Base-by-base conservation (phyloP, 2,329 filamentous ascomycete species). In the Rhynchosporium graminicola region DNA sequence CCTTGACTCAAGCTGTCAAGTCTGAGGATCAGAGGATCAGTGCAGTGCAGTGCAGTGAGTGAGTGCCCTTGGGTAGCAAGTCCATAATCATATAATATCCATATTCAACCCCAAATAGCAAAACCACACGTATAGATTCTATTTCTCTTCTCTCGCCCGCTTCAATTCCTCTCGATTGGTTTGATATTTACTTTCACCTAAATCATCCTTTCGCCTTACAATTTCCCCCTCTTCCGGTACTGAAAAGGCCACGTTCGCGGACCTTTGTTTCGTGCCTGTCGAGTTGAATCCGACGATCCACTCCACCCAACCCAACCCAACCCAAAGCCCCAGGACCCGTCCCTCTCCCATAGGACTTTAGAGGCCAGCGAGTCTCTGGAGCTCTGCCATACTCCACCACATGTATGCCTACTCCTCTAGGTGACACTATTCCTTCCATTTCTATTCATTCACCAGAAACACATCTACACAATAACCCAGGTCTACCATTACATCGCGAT, bases 371-470 rank as follows among this genome's bases (percentile, higher is more conserved):
- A 71, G 68, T 66, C 71, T 73, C 69, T 71, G 60, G 63, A 67
- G 66, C 58, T 63, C 61, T 60, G 55, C 38, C 40, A 52, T 38
- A 63, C 60, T 6, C 33, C 62, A 72, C 62, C 70, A 74, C 68
- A 78, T 80, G 75, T 72, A 78, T 79, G 77, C 75, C 76, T 75
- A 72, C 74, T 66, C 73, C 74, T 65, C 67, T 74, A 66, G 72
- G 70, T 71, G 70, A 76, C 64, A 72, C 73, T 65, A 67, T 76
- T 66, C 71, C 73, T 72, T 70, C 71, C 62, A 62, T 69, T 43
- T 61, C 66, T 47, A 46, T 65, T 42, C 67, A 67, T 59, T 69
- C 70, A 60, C 52, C 62, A 57, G 67, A 66, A 63, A 48, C 63
- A 47, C 47, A 61, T 51, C 61, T 61, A 29, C 48, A 67, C 46